Base-by-base conservation (phyloP, 129 eudicot genomes). In the Ambrosia trifida region DNA sequence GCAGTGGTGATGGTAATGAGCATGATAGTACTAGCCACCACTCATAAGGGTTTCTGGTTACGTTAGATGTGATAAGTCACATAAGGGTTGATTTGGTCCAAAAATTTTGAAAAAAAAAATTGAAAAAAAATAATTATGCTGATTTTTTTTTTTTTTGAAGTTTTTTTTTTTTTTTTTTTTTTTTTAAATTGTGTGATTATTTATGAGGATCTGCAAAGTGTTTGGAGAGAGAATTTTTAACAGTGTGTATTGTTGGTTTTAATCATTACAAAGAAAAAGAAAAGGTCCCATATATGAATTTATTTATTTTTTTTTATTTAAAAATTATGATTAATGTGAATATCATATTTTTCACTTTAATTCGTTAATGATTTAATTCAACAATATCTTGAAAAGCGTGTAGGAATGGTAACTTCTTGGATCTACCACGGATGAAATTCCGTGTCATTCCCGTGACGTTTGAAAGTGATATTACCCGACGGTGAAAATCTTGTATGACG, bases 1-100 rank as follows among this genome's bases (percentile, higher is more conserved):
- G 82, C 64, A 84, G 80, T 10, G 80, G 76, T 28, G 85, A 84
- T 3, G 88, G 86, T 38, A 91, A 86, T 64, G 87, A 87, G 52
- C 89, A 86, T 63, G 96, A 87, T 56, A 79, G 81, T 11, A 74
- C 66, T 6, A 87, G 91, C 76, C 91, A 83, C 79, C 87, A 79
- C 43, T 85, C 97, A 0, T 87, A 66, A 66, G 24, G 35, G 73
- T 61, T 59, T 70, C 11, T 30, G 11, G 89, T 61, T 68, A 47
- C 49, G 59, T 78, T 81, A 79, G 82, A 68, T 80, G 82, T 86
- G 88, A 24, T 82, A 76, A 78, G 71, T 73, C 88, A 79, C 87
- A 79, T 78, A 88, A 84, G 96, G 86, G 84, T 86, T 84, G 88
- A 83, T 75, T 59, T 82, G 80, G 66, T 80, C 68, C 60, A 64